Conservation (phyloP, 2,329 filamentous ascomycete genomes). For the Neoascochyta sp. region DNA sequence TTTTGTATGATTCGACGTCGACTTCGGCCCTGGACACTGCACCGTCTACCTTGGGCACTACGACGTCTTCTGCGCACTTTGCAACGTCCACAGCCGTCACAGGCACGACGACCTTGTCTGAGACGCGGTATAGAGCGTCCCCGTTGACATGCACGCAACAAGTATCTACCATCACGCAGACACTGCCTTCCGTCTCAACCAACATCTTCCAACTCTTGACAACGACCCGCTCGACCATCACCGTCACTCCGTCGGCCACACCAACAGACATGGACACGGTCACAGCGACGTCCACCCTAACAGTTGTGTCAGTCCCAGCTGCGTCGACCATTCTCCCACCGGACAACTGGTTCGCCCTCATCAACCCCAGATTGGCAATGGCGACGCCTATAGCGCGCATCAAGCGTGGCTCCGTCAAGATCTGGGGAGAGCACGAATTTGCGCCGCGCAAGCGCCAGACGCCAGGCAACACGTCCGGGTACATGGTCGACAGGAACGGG, state of each 20-base stretch:
- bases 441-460: slow-evolving; percentile 18
- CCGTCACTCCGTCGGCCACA: slow-evolving; percentile 17
- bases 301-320: slow-evolving; percentile 10
- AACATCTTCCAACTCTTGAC: slow-evolving; percentile 9
- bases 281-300: slow-evolving; percentile 11
- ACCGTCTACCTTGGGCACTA: too few species aligned
- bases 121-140: too few species aligned
- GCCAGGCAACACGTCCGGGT: slow-evolving; percentile 13
- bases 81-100: too few species aligned
- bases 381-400: slow-evolving; percentile 13
- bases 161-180: too few species aligned
- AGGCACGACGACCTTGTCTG: too few species aligned
- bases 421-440: slow-evolving; percentile 4
- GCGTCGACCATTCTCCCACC: slow-evolving; percentile 12
- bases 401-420: slow-evolving; percentile 14
- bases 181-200: too few species aligned
- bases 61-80: too few species aligned
- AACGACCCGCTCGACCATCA: slow-evolving; percentile 14
- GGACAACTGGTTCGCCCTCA: slow-evolving; percentile 16
- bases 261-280: slow-evolving; percentile 17
- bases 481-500: slow-evolving; percentile 13
- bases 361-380: slow-evolving; percentile 3
- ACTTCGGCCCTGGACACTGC: too few species aligned
- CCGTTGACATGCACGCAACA: too few species aligned
- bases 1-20: too few species aligned